A percentile compares a stretch with the other conserved stretches of the same genome.
Conservation (phyloP, 2,329 filamentous ascomycete species). For the Fusarium miscanthi region DNA sequence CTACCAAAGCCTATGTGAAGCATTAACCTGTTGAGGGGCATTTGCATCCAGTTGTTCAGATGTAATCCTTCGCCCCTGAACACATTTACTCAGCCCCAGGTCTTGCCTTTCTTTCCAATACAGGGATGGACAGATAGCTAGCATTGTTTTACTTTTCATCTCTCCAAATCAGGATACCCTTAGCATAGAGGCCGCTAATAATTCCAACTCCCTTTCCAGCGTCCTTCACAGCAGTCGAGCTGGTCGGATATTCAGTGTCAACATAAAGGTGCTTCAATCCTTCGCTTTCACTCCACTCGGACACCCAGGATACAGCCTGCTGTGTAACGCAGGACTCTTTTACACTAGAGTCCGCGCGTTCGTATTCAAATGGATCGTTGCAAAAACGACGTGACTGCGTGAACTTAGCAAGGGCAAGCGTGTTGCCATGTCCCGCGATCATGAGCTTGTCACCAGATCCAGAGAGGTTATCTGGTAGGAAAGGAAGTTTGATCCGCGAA, state of each 20-base stretch:
- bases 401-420: conserved; percentile 48
- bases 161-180: conserved; percentile 49
- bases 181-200: conserved; percentile 53
- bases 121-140: no score
- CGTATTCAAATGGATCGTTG: conserved; percentile 45
- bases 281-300: conserved; percentile 50
- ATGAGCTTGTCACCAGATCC: conserved; percentile 47
- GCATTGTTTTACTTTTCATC: neutral
- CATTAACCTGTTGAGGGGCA: neutral
- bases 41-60: no score
- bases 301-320: conserved; percentile 45
- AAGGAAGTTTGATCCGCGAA: conserved; percentile 45
- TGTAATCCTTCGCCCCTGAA: neutral
- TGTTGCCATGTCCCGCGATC: conserved; percentile 55
- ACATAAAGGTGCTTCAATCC: conserved; percentile 51
- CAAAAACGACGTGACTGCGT: conserved; percentile 50
- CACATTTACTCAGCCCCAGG: rapidly evolving
- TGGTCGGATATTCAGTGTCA: conserved; percentile 49
- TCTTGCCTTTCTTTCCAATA: neutral
- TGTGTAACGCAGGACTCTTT: neutral
- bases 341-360: conserved; percentile 19
- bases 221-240: conserved; percentile 50
- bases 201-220: conserved; percentile 48
- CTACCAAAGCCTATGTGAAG: neutral
- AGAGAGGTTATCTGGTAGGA: conserved; percentile 56